Base-by-base conservation (phyloP, 1,284 basidiomycete species). In the Ceraceosorus guamensis region DNA sequence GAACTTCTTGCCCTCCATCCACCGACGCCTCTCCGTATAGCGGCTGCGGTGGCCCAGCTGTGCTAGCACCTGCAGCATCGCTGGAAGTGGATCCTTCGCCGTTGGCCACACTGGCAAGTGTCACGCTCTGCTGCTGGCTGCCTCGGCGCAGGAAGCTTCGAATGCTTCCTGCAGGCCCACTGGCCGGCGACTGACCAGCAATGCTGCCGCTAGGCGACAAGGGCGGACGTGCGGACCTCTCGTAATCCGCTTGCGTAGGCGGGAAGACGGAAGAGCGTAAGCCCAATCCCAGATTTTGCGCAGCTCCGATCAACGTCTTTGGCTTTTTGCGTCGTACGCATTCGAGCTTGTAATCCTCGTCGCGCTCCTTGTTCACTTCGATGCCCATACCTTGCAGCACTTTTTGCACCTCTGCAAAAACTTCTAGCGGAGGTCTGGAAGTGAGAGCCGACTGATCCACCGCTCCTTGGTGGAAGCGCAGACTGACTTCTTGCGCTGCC, bases 381-480 rank as follows among this genome's bases (percentile, higher is more conserved):
- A 98, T 82, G 24, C 93, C 95, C 89, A 98, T 92, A 45, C 82
- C 83, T 67, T 85, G 82, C 56, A 98, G 80, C 14, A 91, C 87
- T 58, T 82, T 81, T 66, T 83, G 82, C 37, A 97, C 83, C 73
- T 91, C 87, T 59, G 82, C 83, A 80, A 98, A 89, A 46, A 97
- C 90, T 62, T 90, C 87, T 5, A 84, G 82, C 11, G 93, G 92
- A 13, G 85, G 80, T 16, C 85, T 83, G 6, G 87, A 89, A 7
- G 92, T 95, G 62, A 97, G 84, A 43, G 87, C 93, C 24, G 86
- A 86, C 72, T 89, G 87, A 77, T 97, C 93, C 32, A 98, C 87
- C 1, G 92, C 86, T 64, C 93, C 92, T 63, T 89, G 87, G 73
- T 97, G 93, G 45, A 88, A 83, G 13, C 89, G 84, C 52, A 97